Evolutionary conservation across 2,329 filamentous ascomycete genomes (phyloP), one percentile per base, ranked within the genome.

Genomic region (Fusarium haematococcum): DNA sequence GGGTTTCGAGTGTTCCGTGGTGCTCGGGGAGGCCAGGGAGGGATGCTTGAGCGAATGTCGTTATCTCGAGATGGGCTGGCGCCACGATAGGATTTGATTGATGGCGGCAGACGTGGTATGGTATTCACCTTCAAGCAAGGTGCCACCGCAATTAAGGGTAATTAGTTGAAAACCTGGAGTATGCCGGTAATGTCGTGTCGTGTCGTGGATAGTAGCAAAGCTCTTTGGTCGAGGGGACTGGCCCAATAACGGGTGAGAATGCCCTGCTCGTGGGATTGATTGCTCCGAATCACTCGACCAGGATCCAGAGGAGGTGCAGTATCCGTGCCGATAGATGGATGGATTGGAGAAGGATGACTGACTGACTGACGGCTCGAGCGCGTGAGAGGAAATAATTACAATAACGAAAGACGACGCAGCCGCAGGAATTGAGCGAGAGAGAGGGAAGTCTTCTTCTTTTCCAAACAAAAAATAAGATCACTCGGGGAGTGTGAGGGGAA

Each of bases 321-420:
- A 10, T 32, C 30, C 30, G 30, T 32, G 62, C 43, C 57, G 39
- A 73, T 68, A 59, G 62, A 37, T 39, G 58, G 52, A 35, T 37
- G 14, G 16, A 37, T 16, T 32, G 57, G 61, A 62, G 67, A 60
- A 45, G 32, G 45, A 71, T 67, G 57, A 32, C 48, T 52, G 48
- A 52, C 48, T 50, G 43, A 41, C 25, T 50, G 48, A 69, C 54
- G 54, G 48, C 41, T 61, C 67, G 45, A 58, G 45, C 65, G 43
- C 59, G 50, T 58, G 61, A 54, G 62, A 64, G 52, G 37, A 58
- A 45, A 58, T 64, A 64, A 58, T 58, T 64, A 64, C 48, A 73
- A 68, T 54, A 74, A 73, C 72, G 72, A 75, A 67, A 67, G 72
- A 75, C 72, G 57, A 70, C 48, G 41, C 67, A 59, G 56, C 61